Evolutionary conservation across 345 rosid species (phyloP).

Genomic region (Viola odorata): DNA sequence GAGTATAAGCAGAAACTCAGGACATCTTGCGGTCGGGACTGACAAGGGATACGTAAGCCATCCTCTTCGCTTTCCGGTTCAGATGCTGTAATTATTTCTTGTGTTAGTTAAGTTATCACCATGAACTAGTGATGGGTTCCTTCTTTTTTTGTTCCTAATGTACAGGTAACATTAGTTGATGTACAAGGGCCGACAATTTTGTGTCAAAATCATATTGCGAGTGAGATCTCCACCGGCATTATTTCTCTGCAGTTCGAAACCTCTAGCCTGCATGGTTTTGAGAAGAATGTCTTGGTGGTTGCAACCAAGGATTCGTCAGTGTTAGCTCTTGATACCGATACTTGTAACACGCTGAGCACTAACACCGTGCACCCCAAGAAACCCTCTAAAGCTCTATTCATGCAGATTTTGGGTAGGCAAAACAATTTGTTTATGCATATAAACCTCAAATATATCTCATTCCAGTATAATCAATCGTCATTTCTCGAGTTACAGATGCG

Average conservation of each 20-base stretch:
- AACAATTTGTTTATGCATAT: background rate
- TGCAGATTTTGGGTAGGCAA: conserved; percentile 65
- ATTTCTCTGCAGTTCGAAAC: conserved; percentile 61
- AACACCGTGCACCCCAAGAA: conserved; percentile 66
- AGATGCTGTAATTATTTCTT: background rate
- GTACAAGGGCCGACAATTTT: conserved; percentile 43
- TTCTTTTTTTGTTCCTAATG: background rate
- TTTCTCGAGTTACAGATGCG: conserved; percentile 37
- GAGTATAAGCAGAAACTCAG: conserved; percentile 40
- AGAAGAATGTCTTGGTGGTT: conserved; percentile 68
- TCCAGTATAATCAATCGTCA: background rate
- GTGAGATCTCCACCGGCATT: conserved; percentile 60
- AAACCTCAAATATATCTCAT: background rate
- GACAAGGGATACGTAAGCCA: conserved; percentile 81
- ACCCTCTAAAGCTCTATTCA: conserved; percentile 69
- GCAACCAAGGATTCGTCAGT: conserved; percentile 83
- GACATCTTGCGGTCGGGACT: conserved; percentile 68
- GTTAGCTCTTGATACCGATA: conserved; percentile 59
- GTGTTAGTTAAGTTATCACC: background rate
- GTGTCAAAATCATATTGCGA: conserved; percentile 56
- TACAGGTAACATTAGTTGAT: conserved; percentile 70
- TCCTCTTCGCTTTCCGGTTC: background rate
- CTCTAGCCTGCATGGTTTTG: conserved; percentile 63
- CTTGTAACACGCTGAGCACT: conserved; percentile 60
- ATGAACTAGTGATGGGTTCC: too few relatives aligned